Base-by-base conservation (phyloP, 2,329 filamentous ascomycete genomes). In the Colletotrichum shisoi region DNA sequence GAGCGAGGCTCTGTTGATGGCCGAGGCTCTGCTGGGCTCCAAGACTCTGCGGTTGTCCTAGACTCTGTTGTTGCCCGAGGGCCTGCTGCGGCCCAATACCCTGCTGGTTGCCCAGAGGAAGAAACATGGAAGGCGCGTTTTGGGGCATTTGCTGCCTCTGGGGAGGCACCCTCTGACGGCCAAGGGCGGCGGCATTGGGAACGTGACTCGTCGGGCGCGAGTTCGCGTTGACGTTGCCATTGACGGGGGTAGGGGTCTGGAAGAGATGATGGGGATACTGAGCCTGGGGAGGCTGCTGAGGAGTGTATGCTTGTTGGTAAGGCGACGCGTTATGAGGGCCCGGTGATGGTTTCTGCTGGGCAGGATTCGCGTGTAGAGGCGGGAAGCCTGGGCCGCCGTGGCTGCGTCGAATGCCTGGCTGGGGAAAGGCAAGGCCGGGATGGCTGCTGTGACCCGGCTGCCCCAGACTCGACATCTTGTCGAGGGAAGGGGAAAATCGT, bases 251-350 rank as follows among this genome's bases (percentile, higher is more conserved):
- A 24, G 83, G 76, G 54, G 78, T 80, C 72, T 79, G 76, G 76
- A 85, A 87, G 68, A 87, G 77, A 70, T 85, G 83, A 70, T 85
- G 84, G 21, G 83, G 75, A 70, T 85, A 87, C 21, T 79, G 72
- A 66, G 77, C 78, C 68, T 81, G 79, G 17, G 81, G 77, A 34
- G 81, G 78, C 71, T 84, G 84, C 73, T 86, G 84, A 57, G 84
- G 78, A 62, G 82, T 75, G 74, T 87, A 87, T 67, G 81, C 78
- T 70, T 84, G 82, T 74, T 85, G 84, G 73, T 87, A 87, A 2
- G 84, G 82, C 67, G 84, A 82, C 67, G 83, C 82, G 72, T 84
- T 80, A 70, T 85, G 84, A 70, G 84, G 80, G 24, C 83, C 82
- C 45, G 85, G 82, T 34, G 85, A 84, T 69, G 84, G 82, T 74